Percentiles rank a stretch among this genome's conserved stretches.
Conservation (phyloP, 257 asterid genomes). For the Nicotiana noctiflora region DNA sequence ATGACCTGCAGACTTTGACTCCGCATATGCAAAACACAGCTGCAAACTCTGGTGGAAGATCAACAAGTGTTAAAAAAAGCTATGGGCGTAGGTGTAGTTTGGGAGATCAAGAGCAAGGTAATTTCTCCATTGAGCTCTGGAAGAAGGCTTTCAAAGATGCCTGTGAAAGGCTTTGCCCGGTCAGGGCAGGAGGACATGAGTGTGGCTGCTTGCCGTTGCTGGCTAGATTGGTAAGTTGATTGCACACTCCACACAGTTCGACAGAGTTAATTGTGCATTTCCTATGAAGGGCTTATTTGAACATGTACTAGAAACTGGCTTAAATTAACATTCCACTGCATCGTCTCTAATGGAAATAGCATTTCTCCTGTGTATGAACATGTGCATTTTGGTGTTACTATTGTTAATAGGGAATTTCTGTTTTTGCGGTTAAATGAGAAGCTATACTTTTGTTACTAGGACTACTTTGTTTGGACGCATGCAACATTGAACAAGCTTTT, state of each 20-base stretch:
- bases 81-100: constrained; percentile 41
- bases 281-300: background rate
- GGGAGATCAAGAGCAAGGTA: constrained; percentile 59
- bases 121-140: constrained; percentile 74
- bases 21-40: constrained; percentile 84
- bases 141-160: constrained; percentile 91
- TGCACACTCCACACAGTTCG: background rate
- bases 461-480: background rate
- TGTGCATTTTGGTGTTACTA: background rate
- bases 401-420: background rate
- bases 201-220: constrained; percentile 85
- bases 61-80: constrained; percentile 36
- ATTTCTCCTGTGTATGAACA: background rate
- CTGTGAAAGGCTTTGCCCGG: constrained; percentile 88
- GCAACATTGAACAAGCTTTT: background rate
- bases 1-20: constrained; percentile 63
- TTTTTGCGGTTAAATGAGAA: background rate
- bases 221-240: constrained; percentile 60
- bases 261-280: background rate
- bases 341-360: background rate
- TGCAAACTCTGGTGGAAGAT: constrained; percentile 33
- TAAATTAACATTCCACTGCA: background rate
- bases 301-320: constrained; percentile 4
- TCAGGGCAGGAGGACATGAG: constrained; percentile 62
- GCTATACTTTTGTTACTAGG: constrained; percentile 5